Evolutionary conservation across 129 eudicot species (phyloP).

Genomic region (Pseudognaphalium luteoalbum): DNA sequence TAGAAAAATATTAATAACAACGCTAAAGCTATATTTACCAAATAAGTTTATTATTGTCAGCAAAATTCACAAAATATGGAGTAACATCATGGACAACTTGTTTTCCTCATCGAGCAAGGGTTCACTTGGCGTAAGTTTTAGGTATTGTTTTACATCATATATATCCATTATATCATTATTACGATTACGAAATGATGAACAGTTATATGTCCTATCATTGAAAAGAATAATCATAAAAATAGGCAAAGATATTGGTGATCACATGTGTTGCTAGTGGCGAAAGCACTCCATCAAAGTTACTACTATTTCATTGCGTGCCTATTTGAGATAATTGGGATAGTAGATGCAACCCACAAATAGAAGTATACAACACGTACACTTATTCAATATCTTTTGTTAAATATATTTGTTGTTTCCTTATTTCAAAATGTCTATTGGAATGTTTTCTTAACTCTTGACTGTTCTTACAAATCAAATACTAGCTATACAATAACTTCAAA

Average conservation of each 20-base stretch:
- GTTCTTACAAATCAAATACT: not conserved
- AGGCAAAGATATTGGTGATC: not conserved
- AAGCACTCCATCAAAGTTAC: slow-evolving; percentile 11
- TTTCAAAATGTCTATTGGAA: not conserved
- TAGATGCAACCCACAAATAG: no score
- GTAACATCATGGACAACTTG: not conserved
- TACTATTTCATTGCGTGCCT: not conserved
- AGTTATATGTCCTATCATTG: slow-evolving; percentile 13
- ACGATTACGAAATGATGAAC: not conserved
- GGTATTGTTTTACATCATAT: not conserved
- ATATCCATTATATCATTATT: not conserved
- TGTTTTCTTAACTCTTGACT: not conserved
- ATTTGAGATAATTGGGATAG: not conserved
- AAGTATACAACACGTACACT: not conserved
- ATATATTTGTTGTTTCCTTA: not conserved
- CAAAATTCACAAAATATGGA: not conserved
- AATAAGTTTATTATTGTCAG: not conserved
- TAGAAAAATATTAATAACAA: no score
- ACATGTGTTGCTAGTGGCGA: slow-evolving; percentile 6
- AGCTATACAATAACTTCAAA: no score
- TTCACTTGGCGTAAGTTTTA: not conserved
- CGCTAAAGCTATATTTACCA: no score
- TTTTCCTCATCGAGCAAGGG: not conserved
- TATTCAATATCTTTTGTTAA: not conserved
- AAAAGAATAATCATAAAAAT: not conserved